Conservation (phyloP, 2,329 filamentous ascomycete genomes). For the Colletotrichum phormii region DNA sequence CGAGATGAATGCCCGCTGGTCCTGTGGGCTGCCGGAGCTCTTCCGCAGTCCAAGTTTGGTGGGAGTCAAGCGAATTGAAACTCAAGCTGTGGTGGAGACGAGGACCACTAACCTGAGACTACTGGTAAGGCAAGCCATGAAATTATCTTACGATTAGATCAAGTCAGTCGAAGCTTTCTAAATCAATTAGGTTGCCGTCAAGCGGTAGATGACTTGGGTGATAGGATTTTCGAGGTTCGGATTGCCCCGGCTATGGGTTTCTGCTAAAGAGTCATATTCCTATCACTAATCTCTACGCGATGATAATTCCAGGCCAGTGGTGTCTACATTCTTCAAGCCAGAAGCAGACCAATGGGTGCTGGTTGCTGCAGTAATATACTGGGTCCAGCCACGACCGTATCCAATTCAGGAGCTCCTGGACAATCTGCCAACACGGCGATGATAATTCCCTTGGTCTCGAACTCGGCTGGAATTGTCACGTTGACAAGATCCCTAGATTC, state of each 20-base stretch:
- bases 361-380: not conserved
- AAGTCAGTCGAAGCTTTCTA: not conserved
- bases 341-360: not conserved
- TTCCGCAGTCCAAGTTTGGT: not conserved
- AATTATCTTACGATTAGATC: not conserved
- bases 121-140: not conserved
- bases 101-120: not conserved
- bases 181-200: too few species aligned
- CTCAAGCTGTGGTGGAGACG: not conserved
- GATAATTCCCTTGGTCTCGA: not conserved
- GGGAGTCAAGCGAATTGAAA: not conserved
- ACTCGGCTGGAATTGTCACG: not conserved
- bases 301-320: too few species aligned
- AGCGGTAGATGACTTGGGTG: too few species aligned
- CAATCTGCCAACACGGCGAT: not conserved
- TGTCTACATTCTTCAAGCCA: not conserved
- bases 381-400: not conserved
- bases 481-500: not conserved
- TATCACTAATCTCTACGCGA: too few species aligned
- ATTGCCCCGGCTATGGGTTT: too few species aligned
- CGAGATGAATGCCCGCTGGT: fast-evolving
- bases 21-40: fast-evolving
- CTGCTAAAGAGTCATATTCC: too few species aligned
- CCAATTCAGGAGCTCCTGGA: not conserved
- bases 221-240: too few species aligned